Conservation (phyloP, 148 eudicot species). For the Nepenthes mirabilis region DNA sequence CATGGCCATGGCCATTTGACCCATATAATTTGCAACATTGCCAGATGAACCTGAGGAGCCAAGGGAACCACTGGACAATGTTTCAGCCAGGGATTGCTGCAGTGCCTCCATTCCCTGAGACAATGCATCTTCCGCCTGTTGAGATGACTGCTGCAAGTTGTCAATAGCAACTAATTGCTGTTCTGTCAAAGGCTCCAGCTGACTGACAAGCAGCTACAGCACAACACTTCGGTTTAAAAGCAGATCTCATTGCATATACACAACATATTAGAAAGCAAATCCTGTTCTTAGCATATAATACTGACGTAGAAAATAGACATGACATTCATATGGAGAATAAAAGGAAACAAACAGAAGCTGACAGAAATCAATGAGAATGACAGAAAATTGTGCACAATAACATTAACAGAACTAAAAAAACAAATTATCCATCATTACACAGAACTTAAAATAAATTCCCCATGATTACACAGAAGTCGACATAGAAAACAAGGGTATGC, state of each 20-base stretch:
- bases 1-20: conserved; percentile 58
- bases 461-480: no score
- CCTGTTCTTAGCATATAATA: no score
- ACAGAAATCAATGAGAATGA: background rate
- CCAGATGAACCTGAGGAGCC: conserved; percentile 49
- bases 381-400: background rate
- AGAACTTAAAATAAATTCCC: no score
- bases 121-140: conserved; percentile 48
- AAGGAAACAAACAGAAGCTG: background rate
- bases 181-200: conserved; percentile 42
- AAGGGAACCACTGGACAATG: conserved; percentile 31
- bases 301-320: no score
- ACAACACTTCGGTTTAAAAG: conserved; percentile 9
- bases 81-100: conserved; percentile 49
- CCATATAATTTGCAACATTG: conserved; percentile 47
- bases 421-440: no score
- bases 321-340: background rate
- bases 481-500: no score
- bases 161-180: conserved; percentile 32
- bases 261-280: background rate
- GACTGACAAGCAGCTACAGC: conserved; percentile 39
- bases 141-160: conserved; percentile 39
- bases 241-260: background rate
- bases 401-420: background rate
- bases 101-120: conserved; percentile 51